Percentiles rank a stretch among this genome's conserved stretches.
These are phyloP conservation scores for Syncephalastrum sp. DNA, from an alignment of 371 early-diverging fungal genomes.

Conservation along the genomic window DNA sequence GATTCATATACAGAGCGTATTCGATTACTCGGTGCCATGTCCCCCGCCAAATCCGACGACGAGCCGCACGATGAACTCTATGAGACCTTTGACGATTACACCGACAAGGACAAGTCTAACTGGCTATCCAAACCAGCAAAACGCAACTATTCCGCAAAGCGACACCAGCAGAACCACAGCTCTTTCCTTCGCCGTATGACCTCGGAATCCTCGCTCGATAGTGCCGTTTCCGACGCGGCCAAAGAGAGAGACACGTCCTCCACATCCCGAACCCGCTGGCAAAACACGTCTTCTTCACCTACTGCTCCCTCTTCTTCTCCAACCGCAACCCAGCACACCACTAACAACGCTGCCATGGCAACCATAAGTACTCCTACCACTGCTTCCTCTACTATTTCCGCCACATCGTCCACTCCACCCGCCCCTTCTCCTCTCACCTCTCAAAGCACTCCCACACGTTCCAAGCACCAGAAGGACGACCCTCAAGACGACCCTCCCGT, in stretches of 20 bases:
- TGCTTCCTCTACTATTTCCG: not conserved
- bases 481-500: too few relatives aligned
- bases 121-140: conserved; percentile 20
- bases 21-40: conserved; percentile 21
- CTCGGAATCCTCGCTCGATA: not conserved
- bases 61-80: conserved; percentile 3
- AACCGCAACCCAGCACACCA: not conserved
- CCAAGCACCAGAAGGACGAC: conserved; percentile 3
- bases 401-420: too few relatives aligned
- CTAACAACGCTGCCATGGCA: not conserved
- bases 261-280: not conserved
- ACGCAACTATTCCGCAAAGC: conserved; percentile 18
- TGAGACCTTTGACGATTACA: not conserved
- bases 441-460: conserved; percentile 22
- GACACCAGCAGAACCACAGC: conserved; percentile 1
- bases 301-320: conserved; percentile 1
- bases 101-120: not conserved
- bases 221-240: not conserved
- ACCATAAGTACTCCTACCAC: conserved; percentile 1
- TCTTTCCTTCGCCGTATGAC: conserved; percentile 6
- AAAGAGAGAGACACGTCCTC: not conserved
- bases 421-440: conserved; percentile 21
- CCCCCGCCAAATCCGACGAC: conserved; percentile 16
- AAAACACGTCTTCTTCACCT: not conserved
- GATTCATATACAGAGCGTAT: conserved; percentile 30